Conservation (phyloP, 2,329 filamentous ascomycete genomes). For the Penicillium polonicum region DNA sequence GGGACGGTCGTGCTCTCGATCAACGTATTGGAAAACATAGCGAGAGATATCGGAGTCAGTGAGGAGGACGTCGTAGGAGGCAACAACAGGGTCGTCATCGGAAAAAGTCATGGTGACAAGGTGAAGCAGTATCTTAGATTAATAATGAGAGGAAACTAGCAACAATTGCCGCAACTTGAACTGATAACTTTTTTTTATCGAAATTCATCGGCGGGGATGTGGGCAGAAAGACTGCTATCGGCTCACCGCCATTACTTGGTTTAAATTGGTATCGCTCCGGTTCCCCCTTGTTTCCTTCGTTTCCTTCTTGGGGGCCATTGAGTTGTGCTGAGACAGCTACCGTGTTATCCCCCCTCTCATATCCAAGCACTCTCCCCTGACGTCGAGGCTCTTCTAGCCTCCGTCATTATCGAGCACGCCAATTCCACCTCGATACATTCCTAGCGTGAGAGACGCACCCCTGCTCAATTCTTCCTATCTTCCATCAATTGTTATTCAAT, state of each 20-base stretch:
- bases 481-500: not conserved
- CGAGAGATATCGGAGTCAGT: constrained; percentile 71
- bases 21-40: constrained; percentile 83
- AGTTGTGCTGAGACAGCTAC: constrained; percentile 8
- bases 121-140: not conserved
- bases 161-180: not conserved
- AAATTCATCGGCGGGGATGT: constrained; percentile 18
- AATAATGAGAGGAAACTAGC: not conserved
- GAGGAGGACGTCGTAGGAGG: constrained; percentile 81
- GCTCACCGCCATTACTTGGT: constrained; percentile 9
- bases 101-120: constrained; percentile 29
- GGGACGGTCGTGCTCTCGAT: constrained; percentile 61
- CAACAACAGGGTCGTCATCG: constrained; percentile 63
- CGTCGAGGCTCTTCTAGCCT: constrained; percentile 1
- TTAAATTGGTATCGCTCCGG: not conserved
- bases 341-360: constrained; percentile 8
- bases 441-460: constrained; percentile 15
- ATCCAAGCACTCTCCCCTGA: not conserved
- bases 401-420: constrained; percentile 4
- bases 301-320: not conserved
- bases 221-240: constrained; percentile 17
- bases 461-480: constrained; percentile 5
- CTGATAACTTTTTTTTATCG: constrained; percentile 14
- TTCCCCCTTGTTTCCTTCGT: not conserved
- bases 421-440: constrained; percentile 8